These are phyloP conservation scores for Yarrowia hollandica DNA, from an alignment of 805 yeast genomes.

Conservation along the genomic window DNA sequence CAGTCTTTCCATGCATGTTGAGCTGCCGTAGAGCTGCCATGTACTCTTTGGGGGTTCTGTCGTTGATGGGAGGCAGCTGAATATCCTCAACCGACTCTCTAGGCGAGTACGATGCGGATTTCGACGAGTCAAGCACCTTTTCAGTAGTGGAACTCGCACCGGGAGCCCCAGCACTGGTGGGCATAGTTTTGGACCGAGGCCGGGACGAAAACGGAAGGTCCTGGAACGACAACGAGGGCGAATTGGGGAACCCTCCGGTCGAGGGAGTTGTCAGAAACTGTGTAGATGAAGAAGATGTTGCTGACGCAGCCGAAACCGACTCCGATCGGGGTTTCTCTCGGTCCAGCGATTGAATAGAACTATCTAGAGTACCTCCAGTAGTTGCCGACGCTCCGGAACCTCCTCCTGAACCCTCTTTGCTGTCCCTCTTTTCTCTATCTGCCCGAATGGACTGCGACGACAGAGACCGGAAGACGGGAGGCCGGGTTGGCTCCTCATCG, in stretches of 20 bases:
- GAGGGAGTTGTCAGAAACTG: slow-evolving; percentile 5
- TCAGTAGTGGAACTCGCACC: not conserved
- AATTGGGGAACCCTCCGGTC: not conserved
- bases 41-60: slow-evolving; percentile 16
- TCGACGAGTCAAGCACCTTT: slow-evolving; percentile 19
- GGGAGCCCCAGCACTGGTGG: not conserved
- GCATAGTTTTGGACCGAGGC: slow-evolving; percentile 22
- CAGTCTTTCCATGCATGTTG: slow-evolving; percentile 33
- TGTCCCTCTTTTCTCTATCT: not conserved
- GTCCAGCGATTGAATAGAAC: no score
- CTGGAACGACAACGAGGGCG: slow-evolving; percentile 18
- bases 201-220: slow-evolving; percentile 6
- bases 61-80: slow-evolving; percentile 4
- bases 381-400: not conserved
- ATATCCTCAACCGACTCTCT: slow-evolving; percentile 19
- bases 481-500: slow-evolving; percentile 9
- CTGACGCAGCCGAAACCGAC: not conserved
- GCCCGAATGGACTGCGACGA: slow-evolving; percentile 13
- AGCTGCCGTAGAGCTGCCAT: slow-evolving; percentile 35
- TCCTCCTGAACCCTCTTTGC: not conserved
- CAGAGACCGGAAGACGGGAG: slow-evolving; percentile 9
- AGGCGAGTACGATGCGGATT: slow-evolving; percentile 20
- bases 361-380: no score
- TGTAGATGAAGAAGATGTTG: not conserved
- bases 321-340: slow-evolving; percentile 3